Evolutionary conservation across 179 eudicot genomes (phyloP).

Genomic region (Heliamphora pulchella): DNA sequence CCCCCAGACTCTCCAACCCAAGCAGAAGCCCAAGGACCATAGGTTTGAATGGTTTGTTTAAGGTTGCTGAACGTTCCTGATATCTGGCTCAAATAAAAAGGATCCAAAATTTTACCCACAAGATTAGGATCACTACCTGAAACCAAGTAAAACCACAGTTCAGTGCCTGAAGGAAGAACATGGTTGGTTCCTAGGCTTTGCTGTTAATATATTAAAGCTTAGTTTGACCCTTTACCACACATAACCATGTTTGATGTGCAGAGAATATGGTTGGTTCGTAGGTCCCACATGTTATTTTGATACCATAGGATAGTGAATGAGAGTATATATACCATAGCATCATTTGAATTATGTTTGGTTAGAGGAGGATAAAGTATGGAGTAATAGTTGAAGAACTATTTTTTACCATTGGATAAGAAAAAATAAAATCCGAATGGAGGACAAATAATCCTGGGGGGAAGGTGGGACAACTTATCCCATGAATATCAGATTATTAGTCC

Average conservation of each 20-base stretch:
- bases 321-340: too few species aligned
- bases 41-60: conserved; percentile 32
- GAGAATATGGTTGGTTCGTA: neutral
- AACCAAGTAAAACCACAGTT: conserved; percentile 16
- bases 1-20: conserved; percentile 99
- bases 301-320: too few species aligned
- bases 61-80: conserved; percentile 41
- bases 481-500: too few species aligned
- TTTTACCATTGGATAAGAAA: too few species aligned
- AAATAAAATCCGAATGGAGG: too few species aligned
- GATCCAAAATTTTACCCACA: conserved; percentile 60
- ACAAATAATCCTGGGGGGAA: too few species aligned
- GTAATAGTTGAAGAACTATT: too few species aligned
- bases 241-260: neutral
- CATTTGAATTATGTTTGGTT: too few species aligned
- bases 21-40: conserved; percentile 87
- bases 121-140: conserved; percentile 74
- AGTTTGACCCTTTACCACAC: neutral
- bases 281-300: too few species aligned
- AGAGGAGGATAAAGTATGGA: too few species aligned
- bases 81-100: conserved; percentile 40
- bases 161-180: neutral
- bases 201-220: neutral
- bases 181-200: neutral
- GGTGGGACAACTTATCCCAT: too few species aligned